Conservation (phyloP, 2,329 filamentous ascomycete genomes). For the Exserohilum turcica region DNA sequence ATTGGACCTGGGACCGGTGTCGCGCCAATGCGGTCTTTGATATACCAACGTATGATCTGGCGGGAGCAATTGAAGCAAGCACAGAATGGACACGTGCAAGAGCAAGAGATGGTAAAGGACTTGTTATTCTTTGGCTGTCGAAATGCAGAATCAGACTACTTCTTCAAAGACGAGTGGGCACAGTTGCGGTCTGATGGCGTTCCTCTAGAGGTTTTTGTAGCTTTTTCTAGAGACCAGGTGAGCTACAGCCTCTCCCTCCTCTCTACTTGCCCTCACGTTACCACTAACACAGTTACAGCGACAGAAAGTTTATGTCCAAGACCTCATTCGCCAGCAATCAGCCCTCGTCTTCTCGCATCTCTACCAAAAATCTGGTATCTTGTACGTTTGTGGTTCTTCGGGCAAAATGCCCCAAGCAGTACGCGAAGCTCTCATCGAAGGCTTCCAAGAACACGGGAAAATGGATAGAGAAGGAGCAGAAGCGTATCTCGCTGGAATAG, state of each 20-base stretch:
- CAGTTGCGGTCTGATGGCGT: constrained; percentile 49
- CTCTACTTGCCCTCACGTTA: background rate
- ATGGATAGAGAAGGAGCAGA: constrained; percentile 59
- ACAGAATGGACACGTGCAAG: background rate
- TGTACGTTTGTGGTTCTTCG: constrained; percentile 65
- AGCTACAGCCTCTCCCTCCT: background rate
- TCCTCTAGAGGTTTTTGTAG: constrained; percentile 61
- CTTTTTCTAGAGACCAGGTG: constrained; percentile 73
- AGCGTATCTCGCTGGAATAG: constrained; percentile 60
- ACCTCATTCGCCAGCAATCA: constrained; percentile 61
- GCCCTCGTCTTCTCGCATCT: constrained; percentile 59
- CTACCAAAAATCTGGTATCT: constrained; percentile 56
- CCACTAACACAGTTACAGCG: constrained; percentile 28
- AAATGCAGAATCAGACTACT: constrained; percentile 75
- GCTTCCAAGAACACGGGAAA: constrained; percentile 54
- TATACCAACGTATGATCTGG: constrained; percentile 69
- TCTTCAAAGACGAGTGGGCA: constrained; percentile 79
- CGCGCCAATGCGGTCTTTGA: constrained; percentile 79
- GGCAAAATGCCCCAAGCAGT: constrained; percentile 75
- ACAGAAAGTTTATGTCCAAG: constrained; percentile 71
- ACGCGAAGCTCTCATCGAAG: constrained; percentile 67
- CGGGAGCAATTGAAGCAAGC: constrained; percentile 24
- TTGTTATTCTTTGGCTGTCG: constrained; percentile 85
- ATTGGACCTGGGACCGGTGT: constrained; percentile 86
- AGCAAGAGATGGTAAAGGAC: constrained; percentile 17